Evolutionary conservation across 1,284 basidiomycete genomes (phyloP).

Genomic region (Cutaneotrichosporon cavernicola): DNA sequence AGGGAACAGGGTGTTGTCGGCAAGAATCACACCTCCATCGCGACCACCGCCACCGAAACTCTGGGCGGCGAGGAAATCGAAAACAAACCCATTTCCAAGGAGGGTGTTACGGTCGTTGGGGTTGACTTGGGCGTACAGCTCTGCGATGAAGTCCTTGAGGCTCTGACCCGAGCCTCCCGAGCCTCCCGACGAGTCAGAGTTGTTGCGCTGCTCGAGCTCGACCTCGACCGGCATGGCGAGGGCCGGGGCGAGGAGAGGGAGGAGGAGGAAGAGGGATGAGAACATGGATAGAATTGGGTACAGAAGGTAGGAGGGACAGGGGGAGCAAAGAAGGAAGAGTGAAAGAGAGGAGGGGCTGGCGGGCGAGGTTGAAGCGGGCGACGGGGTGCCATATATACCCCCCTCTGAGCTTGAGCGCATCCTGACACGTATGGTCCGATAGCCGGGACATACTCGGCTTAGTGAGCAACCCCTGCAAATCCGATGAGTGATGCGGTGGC

Average conservation of each 20-base stretch:
- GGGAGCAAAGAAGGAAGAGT: too few species aligned
- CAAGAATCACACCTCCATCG: not conserved
- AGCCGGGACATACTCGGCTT: too few species aligned
- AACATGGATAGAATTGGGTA: not conserved
- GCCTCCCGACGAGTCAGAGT: not conserved
- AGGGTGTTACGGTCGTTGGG: not conserved
- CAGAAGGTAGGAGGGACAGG: too few species aligned
- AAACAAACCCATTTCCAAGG: not conserved
- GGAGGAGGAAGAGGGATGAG: not conserved
- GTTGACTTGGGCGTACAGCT: not conserved
- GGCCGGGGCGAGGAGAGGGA: not conserved
- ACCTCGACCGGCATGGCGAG: not conserved
- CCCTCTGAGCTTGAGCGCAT: too few species aligned
- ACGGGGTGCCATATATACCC: too few species aligned
- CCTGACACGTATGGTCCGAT: too few species aligned
- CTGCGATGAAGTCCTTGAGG: not conserved
- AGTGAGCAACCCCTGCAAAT: too few species aligned
- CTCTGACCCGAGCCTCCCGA: not conserved
- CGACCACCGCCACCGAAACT: not conserved
- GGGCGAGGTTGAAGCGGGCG: too few species aligned
- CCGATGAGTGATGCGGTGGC: too few species aligned
- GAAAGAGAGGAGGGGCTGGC: too few species aligned
- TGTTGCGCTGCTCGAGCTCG: not conserved
- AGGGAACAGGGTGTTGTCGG: slow-evolving; percentile 3
- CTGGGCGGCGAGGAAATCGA: not conserved